Percentiles rank a stretch among this genome's conserved stretches.
phyloP scores from a whole-genome alignment of 148 eudicot species.

The Pouteria glomerata region DNA sequence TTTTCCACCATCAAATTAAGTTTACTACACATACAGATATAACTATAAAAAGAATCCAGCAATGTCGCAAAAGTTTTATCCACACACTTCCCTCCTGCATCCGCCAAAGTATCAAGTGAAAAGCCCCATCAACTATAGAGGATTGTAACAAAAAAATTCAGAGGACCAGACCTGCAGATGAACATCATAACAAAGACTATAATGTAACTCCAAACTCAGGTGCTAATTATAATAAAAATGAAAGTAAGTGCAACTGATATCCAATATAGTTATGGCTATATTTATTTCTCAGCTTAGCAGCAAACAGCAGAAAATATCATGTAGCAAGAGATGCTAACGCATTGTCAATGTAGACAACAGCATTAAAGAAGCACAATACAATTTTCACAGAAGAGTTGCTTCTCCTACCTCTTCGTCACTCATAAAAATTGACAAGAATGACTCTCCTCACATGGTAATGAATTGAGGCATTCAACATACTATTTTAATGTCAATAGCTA shows the following conservation, averaged over 20 bases:
- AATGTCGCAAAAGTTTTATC: background rate
- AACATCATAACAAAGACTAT: no score
- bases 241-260: background rate
- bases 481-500: no score
- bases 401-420: no score
- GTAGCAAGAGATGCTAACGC: background rate
- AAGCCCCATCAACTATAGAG: background rate
- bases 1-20: conserved; percentile 2
- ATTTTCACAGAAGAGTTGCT: no score
- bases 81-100: background rate
- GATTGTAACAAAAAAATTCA: background rate
- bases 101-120: background rate
- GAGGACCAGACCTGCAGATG: background rate
- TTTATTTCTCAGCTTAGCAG: background rate
- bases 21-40: background rate
- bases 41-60: background rate
- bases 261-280: background rate
- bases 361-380: no score
- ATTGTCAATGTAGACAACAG: background rate
- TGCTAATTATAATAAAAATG: background rate
- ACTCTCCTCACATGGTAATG: no score
- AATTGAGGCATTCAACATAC: no score
- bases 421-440: no score
- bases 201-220: background rate
- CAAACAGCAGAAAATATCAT: background rate